Percentiles rank a stretch among this genome's conserved stretches.
These are phyloP conservation scores for Mallotus repandus DNA, from an alignment of 441 rosid genomes.

Conservation along the genomic window DNA sequence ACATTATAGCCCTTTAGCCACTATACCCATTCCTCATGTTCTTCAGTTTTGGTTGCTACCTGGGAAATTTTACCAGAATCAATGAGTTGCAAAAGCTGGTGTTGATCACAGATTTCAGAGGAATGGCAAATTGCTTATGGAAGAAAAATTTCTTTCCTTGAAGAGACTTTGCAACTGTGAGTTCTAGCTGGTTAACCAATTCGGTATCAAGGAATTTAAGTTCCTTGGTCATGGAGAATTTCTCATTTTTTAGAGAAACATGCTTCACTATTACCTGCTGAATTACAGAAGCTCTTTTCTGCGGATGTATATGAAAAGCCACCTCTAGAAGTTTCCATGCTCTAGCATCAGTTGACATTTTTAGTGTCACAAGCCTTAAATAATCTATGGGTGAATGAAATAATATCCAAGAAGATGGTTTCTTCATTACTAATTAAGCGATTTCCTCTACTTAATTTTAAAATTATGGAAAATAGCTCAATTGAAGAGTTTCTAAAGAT, in stretches of 20 bases:
- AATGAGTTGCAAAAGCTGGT: too few relatives aligned
- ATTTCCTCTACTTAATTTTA: conserved; percentile 64
- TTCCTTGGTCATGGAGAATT: conserved; percentile 86
- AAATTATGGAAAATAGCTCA: conserved; percentile 49
- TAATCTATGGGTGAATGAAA: conserved; percentile 43
- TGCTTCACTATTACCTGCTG: conserved; percentile 53
- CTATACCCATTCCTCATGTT: conserved; percentile 10
- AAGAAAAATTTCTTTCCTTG: conserved; percentile 41
- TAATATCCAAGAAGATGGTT: conserved; percentile 56
- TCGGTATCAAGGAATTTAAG: conserved; percentile 60
- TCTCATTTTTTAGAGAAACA: conserved; percentile 60
- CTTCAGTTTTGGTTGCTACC: too few relatives aligned
- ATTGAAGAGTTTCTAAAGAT: conserved; percentile 52
- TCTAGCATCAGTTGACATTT: conserved; percentile 51
- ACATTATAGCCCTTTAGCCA: conserved; percentile 7
- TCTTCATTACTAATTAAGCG: conserved; percentile 62
- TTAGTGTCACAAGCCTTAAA: conserved; percentile 82
- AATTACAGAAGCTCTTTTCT: conserved; percentile 50
- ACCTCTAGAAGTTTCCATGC: conserved; percentile 63
- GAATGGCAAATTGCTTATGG: conserved; percentile 27
- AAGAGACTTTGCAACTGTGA: conserved; percentile 65
- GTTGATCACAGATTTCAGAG: conserved; percentile 35
- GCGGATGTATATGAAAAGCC: conserved; percentile 43
- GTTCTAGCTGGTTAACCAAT: conserved; percentile 69
- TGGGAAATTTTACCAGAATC: too few relatives aligned